A percentile compares a stretch with the other conserved stretches of the same genome.
These are phyloP conservation scores for Pachyrhizus erosus DNA, from an alignment of 306 rosid species.

Conservation along the genomic window DNA sequence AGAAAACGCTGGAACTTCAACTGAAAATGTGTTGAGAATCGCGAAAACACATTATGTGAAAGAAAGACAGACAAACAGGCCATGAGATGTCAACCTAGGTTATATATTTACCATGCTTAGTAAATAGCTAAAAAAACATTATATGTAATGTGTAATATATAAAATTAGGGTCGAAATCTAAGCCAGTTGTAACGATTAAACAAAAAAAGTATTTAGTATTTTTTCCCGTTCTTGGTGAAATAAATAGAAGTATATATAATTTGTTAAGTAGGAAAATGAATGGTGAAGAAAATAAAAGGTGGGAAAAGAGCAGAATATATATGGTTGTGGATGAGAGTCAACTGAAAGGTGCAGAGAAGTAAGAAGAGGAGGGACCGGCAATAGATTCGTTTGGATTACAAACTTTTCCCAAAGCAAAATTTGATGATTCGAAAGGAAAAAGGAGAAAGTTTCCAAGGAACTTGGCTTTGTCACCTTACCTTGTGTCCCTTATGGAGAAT, in stretches of 20 bases:
- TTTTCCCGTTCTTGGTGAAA: no score
- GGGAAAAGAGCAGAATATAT: not conserved
- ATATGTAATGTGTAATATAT: no score
- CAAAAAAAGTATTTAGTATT: not conserved
- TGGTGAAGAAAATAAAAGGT: not conserved
- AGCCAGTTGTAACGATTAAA: not conserved
- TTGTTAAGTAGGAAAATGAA: not conserved
- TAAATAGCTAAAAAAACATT: not conserved
- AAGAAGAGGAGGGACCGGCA: conserved; percentile 49
- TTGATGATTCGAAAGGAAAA: conserved; percentile 48
- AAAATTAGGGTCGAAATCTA: not conserved
- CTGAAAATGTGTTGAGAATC: not conserved
- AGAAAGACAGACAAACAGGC: not conserved
- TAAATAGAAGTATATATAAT: not conserved
- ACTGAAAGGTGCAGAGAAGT: conserved; percentile 39
- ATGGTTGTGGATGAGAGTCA: conserved; percentile 50
- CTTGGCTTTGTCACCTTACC: conserved; percentile 48
- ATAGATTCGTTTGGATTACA: conserved; percentile 60
- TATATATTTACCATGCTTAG: not conserved
- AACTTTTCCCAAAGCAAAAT: conserved; percentile 48
- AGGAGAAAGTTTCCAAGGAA: conserved; percentile 52
- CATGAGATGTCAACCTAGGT: not conserved
- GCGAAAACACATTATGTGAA: not conserved
- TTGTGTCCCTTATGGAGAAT: conserved; percentile 42
- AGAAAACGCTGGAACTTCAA: not conserved